Percentiles rank a stretch among this genome's conserved stretches.
phyloP scores from a whole-genome alignment of 495 filamentous ascomycete species.

The Hypomontagnella submonticulosa region DNA sequence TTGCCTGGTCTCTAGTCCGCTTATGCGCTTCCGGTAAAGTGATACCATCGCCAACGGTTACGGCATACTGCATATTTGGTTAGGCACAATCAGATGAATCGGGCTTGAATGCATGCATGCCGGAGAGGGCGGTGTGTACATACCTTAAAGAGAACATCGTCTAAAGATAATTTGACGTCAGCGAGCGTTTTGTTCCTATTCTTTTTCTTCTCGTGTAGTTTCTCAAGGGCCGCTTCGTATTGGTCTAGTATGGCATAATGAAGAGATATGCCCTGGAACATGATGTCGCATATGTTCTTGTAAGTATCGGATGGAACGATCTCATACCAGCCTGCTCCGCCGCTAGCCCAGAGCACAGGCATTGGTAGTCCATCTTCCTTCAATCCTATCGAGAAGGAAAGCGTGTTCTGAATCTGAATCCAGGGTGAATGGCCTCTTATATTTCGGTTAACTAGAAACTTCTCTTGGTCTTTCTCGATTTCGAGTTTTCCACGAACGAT shows the following conservation, averaged over 20 bases:
- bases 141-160: conserved; percentile 57
- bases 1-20: conserved; percentile 49
- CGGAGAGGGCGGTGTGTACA: conserved; percentile 27
- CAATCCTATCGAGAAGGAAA: conserved; percentile 74
- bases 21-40: conserved; percentile 53
- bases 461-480: conserved; percentile 49
- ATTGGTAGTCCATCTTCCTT: conserved; percentile 65
- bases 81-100: conserved; percentile 21
- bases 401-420: conserved; percentile 72
- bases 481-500: conserved; percentile 58
- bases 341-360: conserved; percentile 78
- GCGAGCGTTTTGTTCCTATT: conserved; percentile 43
- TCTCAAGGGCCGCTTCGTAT: conserved; percentile 47
- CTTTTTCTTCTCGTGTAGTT: conserved; percentile 47
- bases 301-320: conserved; percentile 72
- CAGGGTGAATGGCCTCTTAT: conserved; percentile 55
- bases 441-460: conserved; percentile 53
- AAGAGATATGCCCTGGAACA: conserved; percentile 75
- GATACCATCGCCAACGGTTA: conserved; percentile 55
- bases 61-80: conserved; percentile 50
- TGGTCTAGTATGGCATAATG: conserved; percentile 69
- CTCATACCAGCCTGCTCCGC: conserved; percentile 82
- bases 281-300: conserved; percentile 68
- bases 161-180: conserved; percentile 40
- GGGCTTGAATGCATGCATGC: conserved; percentile 1